Evolutionary conservation across 371 early-diverging fungal species (phyloP).

Genomic region (Apophysomyces ossiformis): DNA sequence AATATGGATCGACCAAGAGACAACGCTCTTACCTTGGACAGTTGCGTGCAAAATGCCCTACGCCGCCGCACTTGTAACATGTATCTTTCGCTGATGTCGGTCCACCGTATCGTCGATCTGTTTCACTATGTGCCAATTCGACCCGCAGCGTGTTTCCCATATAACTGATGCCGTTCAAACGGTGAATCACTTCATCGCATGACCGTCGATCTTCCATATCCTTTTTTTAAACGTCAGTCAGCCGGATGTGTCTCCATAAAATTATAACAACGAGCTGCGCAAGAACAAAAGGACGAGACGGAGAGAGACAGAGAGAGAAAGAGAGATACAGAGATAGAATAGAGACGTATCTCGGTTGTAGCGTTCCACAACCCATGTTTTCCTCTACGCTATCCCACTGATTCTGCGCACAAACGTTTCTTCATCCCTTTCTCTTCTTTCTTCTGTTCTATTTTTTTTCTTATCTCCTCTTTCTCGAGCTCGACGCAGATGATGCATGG

Average conservation of each 20-base stretch:
- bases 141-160: slow-evolving; percentile 14
- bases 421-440: slow-evolving; percentile 3
- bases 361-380: not conserved
- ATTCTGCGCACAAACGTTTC: not conserved
- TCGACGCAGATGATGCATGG: slow-evolving; percentile 9
- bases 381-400: slow-evolving; percentile 1
- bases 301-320: slow-evolving; percentile 1
- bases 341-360: slow-evolving; percentile 7
- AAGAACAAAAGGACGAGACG: slow-evolving; percentile 8
- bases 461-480: not conserved
- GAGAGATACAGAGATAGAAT: not conserved
- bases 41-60: slow-evolving; percentile 14
- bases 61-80: slow-evolving; percentile 14
- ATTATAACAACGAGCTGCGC: slow-evolving; percentile 3
- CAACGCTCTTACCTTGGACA: slow-evolving; percentile 18
- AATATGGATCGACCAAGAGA: slow-evolving; percentile 9
- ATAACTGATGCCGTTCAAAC: slow-evolving; percentile 10
- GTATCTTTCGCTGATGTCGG: slow-evolving; percentile 8
- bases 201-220: slow-evolving; percentile 18
- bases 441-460: not conserved
- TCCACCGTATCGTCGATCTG: slow-evolving; percentile 13
- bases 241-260: slow-evolving; percentile 1
- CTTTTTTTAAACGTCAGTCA: slow-evolving; percentile 12
- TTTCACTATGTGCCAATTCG: slow-evolving; percentile 14
- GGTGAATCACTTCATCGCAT: slow-evolving; percentile 15